Evolutionary conservation across 1,139 yeast species (phyloP), one percentile per base, ranked within the genome.

Genomic region (Debaryomycetaceae sp.): DNA sequence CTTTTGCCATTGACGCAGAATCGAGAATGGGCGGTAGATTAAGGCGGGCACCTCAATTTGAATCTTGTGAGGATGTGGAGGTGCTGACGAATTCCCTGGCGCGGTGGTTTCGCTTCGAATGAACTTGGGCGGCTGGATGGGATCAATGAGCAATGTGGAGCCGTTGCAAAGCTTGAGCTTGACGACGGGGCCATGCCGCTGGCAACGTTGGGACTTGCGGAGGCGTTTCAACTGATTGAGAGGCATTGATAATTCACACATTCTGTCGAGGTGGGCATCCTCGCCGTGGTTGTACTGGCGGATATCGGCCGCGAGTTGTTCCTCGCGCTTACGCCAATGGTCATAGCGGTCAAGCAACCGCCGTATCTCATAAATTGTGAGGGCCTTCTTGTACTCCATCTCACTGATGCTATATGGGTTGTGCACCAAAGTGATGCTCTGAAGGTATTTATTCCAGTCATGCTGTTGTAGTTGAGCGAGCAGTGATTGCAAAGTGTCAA

Each of bases 391-490:
- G 13, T 39, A 35, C 15, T 51, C 54, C 43, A 80, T 46, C 42
- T 83, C 93, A 2, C 53, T 52, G 3, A 38, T 44, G 45, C 78
- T 72, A 16, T 50, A 49, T 0, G 57, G 42, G 46, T 82, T 65
- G 8, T 65, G 58, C 12, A 83, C 60, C n/a, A 60, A 57, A 0
- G 86, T 78, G 23, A 81, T 68, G 3, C 56, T 51, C 1, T 74
- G 71, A 4, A 83, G 58, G 14, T 65, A 58, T 16, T 59, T 55
- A 3, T 51, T 45, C 93, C 93, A 83, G 39, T 71, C 76, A 14
- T 67, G 59, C 37, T 73, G 75, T 17, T 58, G 47, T 14, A 82
- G 60, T 17, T 61, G 58, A 28, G 53, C 65, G 40, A 55, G 61
- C 53, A 71, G 78, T 26, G 53, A 47, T 30, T 53, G 63, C 47